A percentile compares a stretch with the other conserved stretches of the same genome.
Evolutionary conservation across 1,284 basidiomycete genomes (phyloP).

Genomic region (Agroathelia rolfsii): DNA sequence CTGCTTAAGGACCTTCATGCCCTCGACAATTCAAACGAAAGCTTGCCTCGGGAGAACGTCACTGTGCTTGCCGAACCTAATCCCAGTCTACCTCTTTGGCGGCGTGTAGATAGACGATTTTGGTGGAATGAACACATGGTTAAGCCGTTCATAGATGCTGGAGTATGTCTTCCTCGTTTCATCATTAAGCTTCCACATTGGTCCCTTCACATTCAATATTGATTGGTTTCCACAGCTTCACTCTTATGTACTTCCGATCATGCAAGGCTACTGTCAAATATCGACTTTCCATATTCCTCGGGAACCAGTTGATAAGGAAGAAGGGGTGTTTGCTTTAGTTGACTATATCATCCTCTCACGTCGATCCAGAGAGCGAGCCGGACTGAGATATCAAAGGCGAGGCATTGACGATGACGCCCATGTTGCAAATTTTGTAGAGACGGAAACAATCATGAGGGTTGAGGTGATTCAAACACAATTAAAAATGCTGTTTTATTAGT

Average conservation of each 20-base stretch:
- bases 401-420: conserved; percentile 84
- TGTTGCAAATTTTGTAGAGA: conserved; percentile 89
- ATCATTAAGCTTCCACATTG: too few species aligned
- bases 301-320: conserved; percentile 35
- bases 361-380: conserved; percentile 84
- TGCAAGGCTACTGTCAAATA: conserved; percentile 83
- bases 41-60: too few species aligned
- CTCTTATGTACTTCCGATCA: conserved; percentile 74
- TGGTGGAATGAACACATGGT: conserved; percentile 87
- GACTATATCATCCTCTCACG: conserved; percentile 76
- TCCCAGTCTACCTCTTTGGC: conserved; percentile 70
- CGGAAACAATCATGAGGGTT: conserved; percentile 78
- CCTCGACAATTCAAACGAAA: too few species aligned
- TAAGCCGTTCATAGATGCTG: conserved; percentile 66
- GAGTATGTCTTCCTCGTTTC: conserved; percentile 32
- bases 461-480: too few species aligned
- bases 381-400: conserved; percentile 90
- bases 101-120: conserved; percentile 72
- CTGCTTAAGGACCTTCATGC: conserved; percentile 52
- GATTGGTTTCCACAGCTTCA: too few species aligned
- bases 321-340: conserved; percentile 33
- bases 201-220: too few species aligned
- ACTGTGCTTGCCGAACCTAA: conserved; percentile 59
- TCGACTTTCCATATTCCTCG: conserved; percentile 56
- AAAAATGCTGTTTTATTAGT: conserved; percentile 14